Percentiles rank a stretch among this genome's conserved stretches.
Evolutionary conservation across 2,329 filamentous ascomycete species (phyloP).

Genomic region (Monosporascus sp.): DNA sequence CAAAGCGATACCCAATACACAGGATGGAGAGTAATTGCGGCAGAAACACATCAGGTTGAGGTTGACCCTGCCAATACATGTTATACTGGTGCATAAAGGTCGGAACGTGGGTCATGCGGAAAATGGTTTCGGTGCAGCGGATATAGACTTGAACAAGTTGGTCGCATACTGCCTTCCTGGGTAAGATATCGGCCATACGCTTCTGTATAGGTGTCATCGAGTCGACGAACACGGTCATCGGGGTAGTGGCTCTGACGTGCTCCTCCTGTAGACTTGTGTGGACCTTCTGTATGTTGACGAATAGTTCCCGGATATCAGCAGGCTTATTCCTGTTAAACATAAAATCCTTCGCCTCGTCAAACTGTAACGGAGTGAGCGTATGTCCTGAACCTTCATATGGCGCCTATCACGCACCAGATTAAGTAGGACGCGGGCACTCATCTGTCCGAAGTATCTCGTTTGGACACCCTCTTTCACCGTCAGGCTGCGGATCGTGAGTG

Average conservation of each 20-base stretch:
- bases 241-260: constrained; percentile 39
- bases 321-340: constrained; percentile 36
- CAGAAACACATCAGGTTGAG: constrained; percentile 44
- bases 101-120: constrained; percentile 47
- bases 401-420: constrained; percentile 41
- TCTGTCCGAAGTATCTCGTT: constrained; percentile 49
- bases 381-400: background rate
- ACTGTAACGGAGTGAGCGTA: constrained; percentile 29
- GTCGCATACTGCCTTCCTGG: constrained; percentile 45
- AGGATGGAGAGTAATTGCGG: constrained; percentile 48
- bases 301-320: constrained; percentile 36
- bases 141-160: constrained; percentile 44
- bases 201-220: constrained; percentile 54
- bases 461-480: constrained; percentile 43
- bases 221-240: constrained; percentile 52
- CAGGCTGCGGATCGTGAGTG: constrained; percentile 43
- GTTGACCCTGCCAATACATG: constrained; percentile 44
- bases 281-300: constrained; percentile 40
- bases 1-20: constrained; percentile 48
- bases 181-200: constrained; percentile 52
- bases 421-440: constrained; percentile 45
- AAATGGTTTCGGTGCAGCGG: constrained; percentile 45
- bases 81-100: constrained; percentile 47
- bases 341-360: constrained; percentile 48
- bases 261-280: constrained; percentile 43